phyloP scores from a whole-genome alignment of 1,139 yeast genomes.

The Yamadazyma buinensis region DNA sequence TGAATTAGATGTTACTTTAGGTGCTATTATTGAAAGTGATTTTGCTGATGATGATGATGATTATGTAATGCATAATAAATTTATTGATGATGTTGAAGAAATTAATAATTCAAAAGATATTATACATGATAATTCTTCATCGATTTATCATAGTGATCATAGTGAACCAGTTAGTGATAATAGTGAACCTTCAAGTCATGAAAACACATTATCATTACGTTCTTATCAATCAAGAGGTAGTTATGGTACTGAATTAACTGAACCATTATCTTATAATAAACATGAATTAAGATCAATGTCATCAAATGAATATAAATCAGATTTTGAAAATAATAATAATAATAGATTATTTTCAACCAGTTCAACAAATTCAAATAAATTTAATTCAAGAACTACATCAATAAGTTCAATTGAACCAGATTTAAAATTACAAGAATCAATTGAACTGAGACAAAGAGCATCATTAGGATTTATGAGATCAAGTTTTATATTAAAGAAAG shows the following conservation, averaged over 20 bases:
- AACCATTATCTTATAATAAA: constrained; percentile 13
- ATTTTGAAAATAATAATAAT: constrained; percentile 10
- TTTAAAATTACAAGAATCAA: constrained; percentile 14
- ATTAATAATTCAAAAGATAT: too few species aligned
- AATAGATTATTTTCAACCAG: constrained; percentile 8
- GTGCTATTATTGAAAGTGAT: constrained; percentile 38
- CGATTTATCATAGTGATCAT: constrained; percentile 33
- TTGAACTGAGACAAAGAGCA: constrained; percentile 23
- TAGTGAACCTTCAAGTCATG: constrained; percentile 18
- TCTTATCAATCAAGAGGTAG: constrained; percentile 30
- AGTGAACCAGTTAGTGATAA: constrained; percentile 22
- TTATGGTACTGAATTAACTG: constrained; percentile 15
- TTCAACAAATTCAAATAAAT: neutral
- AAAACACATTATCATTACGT: constrained; percentile 34
- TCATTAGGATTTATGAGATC: constrained; percentile 41
- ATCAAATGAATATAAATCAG: constrained; percentile 11
- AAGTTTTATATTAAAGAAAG: constrained; percentile 35
- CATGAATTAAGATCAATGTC: constrained; percentile 12
- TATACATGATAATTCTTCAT: constrained; percentile 26
- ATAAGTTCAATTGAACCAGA: constrained; percentile 17
- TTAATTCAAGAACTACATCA: constrained; percentile 15
- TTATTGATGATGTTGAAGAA: constrained; percentile 1
- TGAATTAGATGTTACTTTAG: constrained; percentile 21
- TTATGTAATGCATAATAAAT: too few species aligned
- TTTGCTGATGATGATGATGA: constrained; percentile 20